Evolutionary conservation across 192 early-diverging fungal species (phyloP).

Genomic region (Podila verticillata): DNA sequence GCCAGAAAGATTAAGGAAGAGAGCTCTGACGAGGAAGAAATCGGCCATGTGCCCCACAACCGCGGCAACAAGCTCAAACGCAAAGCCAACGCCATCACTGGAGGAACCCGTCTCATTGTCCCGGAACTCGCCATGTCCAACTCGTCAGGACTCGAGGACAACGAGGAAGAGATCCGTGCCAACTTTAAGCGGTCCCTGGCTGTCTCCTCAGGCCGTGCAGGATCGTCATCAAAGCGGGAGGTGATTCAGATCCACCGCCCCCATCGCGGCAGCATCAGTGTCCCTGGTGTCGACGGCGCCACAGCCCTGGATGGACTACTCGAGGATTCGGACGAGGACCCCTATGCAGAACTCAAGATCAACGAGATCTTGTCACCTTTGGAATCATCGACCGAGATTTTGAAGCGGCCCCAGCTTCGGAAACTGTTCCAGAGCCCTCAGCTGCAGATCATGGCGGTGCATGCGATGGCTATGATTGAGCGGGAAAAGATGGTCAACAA

Average conservation of each 20-base stretch:
- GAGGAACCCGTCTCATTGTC: constrained; percentile 58
- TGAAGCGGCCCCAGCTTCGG: constrained; percentile 56
- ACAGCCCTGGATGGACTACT: constrained; percentile 27
- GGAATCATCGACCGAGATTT: constrained; percentile 62
- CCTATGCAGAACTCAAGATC: constrained; percentile 72
- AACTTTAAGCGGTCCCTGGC: constrained; percentile 26
- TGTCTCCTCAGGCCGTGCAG: constrained; percentile 1
- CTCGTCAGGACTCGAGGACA: constrained; percentile 30
- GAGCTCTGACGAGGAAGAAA: constrained; percentile 42
- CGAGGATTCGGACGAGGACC: constrained; percentile 58
- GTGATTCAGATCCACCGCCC: constrained; percentile 14
- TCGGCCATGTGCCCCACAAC: constrained; percentile 70
- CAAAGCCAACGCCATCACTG: constrained; percentile 51
- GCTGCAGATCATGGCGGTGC: constrained; percentile 62
- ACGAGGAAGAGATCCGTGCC: constrained; percentile 29
- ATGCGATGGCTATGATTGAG: constrained; percentile 72
- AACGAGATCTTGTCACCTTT: constrained; percentile 66
- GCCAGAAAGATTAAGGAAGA: constrained; percentile 37
- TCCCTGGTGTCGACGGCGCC: neutral
- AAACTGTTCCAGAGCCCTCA: constrained; percentile 63
- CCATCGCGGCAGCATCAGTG: neutral
- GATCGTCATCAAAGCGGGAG: constrained; percentile 10
- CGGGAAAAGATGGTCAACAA: constrained; percentile 69
- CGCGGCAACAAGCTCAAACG: constrained; percentile 78
- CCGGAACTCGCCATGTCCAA: constrained; percentile 38